Conservation (phyloP, 106 monocot species). For the Chionographis japonica region DNA sequence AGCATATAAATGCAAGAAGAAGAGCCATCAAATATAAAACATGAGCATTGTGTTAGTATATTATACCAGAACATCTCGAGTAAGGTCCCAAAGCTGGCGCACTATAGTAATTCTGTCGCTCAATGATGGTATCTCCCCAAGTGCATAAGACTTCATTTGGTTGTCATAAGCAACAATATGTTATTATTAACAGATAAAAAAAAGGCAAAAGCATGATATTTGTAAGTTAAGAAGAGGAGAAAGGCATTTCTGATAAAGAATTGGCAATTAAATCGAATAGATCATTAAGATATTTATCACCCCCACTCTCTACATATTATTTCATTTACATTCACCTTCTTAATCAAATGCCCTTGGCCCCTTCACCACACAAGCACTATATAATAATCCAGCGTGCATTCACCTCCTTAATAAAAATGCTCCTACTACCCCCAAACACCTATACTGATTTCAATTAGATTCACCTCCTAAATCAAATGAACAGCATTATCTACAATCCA, state of each 20-base stretch:
- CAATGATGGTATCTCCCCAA: slow-evolving; percentile 75
- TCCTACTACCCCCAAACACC: no score
- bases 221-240: neutral
- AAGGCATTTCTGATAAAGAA: neutral
- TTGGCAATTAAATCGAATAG: neutral
- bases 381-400: no score
- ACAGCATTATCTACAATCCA: no score
- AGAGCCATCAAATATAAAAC: no score
- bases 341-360: no score
- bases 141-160: slow-evolving; percentile 62
- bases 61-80: slow-evolving; percentile 68
- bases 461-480: no score
- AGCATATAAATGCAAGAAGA: no score
- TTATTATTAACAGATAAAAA: neutral
- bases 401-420: no score
- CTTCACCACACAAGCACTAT: no score
- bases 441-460: no score
- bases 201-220: neutral
- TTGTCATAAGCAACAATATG: slow-evolving; percentile 4
- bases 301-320: no score
- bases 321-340: no score
- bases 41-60: neutral
- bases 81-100: slow-evolving; percentile 81
- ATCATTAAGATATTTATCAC: neutral
- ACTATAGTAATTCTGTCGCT: slow-evolving; percentile 67